Conservation (phyloP, 1,139 yeast genomes). For the Saccharomyces hybrid region DNA sequence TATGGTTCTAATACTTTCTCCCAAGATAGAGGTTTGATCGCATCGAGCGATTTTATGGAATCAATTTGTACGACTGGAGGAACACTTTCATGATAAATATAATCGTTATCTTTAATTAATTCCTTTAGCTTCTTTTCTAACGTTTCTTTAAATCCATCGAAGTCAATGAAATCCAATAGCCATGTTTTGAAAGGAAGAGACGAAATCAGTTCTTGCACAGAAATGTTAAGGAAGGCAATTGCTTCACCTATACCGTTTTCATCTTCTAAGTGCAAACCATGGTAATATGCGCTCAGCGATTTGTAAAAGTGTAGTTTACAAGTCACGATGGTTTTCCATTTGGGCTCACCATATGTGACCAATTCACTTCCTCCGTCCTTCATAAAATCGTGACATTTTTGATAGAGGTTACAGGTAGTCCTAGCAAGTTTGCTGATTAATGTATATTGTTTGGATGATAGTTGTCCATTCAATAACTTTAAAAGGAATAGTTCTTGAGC, state of each 20-base stretch:
- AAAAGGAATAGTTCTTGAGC: conserved; percentile 78
- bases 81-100: conserved; percentile 71
- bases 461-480: conserved; percentile 43
- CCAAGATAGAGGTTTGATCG: conserved; percentile 46
- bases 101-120: conserved; percentile 76
- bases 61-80: conserved; percentile 52
- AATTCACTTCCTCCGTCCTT: conserved; percentile 40
- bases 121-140: conserved; percentile 30
- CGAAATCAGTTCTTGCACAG: conserved; percentile 32
- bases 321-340: conserved; percentile 38
- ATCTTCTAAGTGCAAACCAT: conserved; percentile 35
- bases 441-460: conserved; percentile 44
- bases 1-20: conserved; percentile 34
- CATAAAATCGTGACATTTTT: conserved; percentile 41
- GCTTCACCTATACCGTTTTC: conserved; percentile 66
- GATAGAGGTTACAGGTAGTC: conserved; percentile 52
- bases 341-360: conserved; percentile 29
- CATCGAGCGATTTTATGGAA: conserved; percentile 64
- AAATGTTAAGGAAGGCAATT: conserved; percentile 55
- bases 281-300: conserved; percentile 41
- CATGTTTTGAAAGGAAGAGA: conserved; percentile 20
- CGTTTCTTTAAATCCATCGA: conserved; percentile 24
- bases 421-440: conserved; percentile 66
- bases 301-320: conserved; percentile 41
- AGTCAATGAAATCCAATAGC: conserved; percentile 29